A percentile compares a stretch with the other conserved stretches of the same genome.
Conservation (phyloP, 1,284 basidiomycete genomes). For the Pyrrhoderma noxium region DNA sequence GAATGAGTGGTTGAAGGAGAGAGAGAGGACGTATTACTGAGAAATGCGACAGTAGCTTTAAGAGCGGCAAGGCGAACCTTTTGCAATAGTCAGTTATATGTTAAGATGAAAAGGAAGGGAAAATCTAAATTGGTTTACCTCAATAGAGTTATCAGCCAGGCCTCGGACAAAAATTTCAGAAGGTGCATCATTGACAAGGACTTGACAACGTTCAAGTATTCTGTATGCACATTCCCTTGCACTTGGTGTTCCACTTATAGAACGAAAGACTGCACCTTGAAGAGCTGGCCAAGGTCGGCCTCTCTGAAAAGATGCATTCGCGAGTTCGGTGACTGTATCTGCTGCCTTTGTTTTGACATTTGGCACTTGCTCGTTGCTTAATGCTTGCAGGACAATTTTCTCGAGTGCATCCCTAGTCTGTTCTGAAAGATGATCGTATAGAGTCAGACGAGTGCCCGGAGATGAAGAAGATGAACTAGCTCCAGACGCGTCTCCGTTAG, state of each 20-base stretch:
- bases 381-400: constrained; percentile 58
- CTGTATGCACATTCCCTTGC: constrained; percentile 14
- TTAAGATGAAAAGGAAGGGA: background rate
- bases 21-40: constrained; percentile 51
- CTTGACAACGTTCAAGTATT: constrained; percentile 16
- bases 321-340: constrained; percentile 66
- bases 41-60: constrained; percentile 52
- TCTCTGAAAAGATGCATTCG: constrained; percentile 61
- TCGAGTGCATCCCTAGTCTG: constrained; percentile 61
- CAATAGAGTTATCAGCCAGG: constrained; percentile 8
- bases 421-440: constrained; percentile 68
- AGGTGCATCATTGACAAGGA: constrained; percentile 13
- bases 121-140: constrained; percentile 1
- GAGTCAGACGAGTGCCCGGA: constrained; percentile 36
- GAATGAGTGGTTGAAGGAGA: constrained; percentile 40
- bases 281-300: constrained; percentile 74
- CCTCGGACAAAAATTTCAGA: constrained; percentile 16
- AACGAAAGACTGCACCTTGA: constrained; percentile 55
- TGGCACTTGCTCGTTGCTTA: constrained; percentile 48
- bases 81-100: background rate
- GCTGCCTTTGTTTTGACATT: constrained; percentile 61
- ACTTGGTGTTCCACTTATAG: constrained; percentile 5
- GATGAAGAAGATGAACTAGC: constrained; percentile 20
- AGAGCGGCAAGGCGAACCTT: constrained; percentile 16
- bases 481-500: constrained; percentile 11